These are phyloP conservation scores for Cladosporium cucumerinum DNA, from an alignment of 2,329 filamentous ascomycete genomes.

Conservation along the genomic window DNA sequence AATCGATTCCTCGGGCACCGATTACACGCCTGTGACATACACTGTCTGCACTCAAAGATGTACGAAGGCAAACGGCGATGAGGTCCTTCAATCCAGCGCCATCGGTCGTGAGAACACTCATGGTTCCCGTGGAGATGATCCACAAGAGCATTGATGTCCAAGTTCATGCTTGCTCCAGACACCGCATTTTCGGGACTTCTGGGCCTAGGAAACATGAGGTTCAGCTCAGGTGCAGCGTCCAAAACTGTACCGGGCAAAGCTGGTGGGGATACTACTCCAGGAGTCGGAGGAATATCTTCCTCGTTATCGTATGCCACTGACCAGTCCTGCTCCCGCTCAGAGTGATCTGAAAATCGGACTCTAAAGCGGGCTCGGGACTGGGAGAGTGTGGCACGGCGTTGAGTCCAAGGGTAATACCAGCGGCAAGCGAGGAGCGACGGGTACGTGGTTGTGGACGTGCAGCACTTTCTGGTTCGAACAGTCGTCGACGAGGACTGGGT, in stretches of 20 bases:
- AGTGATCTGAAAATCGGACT: background rate
- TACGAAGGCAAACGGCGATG: conserved; percentile 37
- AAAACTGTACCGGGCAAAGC: background rate
- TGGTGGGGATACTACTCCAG: background rate
- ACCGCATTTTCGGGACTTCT: too few species aligned
- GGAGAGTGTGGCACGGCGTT: background rate
- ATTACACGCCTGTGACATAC: conserved; percentile 46
- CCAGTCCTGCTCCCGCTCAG: background rate
- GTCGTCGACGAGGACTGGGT: conserved; percentile 12
- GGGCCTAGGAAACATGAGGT: too few species aligned
- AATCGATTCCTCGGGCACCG: conserved; percentile 47
- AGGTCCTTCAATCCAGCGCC: conserved; percentile 36
- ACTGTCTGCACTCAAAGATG: conserved; percentile 44
- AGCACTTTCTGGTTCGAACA: background rate
- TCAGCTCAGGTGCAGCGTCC: too few species aligned
- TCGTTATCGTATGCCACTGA: background rate
- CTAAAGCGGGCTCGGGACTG: background rate
- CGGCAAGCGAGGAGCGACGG: background rate
- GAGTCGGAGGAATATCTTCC: background rate
- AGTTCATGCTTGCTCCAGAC: too few species aligned
- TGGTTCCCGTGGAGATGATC: conserved; percentile 39
- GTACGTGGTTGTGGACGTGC: background rate
- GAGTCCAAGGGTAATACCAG: background rate
- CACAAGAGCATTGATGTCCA: conserved; percentile 22
- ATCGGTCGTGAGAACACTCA: conserved; percentile 41